Conservation (phyloP, 306 rosid species). For the Trifolium dubium region DNA sequence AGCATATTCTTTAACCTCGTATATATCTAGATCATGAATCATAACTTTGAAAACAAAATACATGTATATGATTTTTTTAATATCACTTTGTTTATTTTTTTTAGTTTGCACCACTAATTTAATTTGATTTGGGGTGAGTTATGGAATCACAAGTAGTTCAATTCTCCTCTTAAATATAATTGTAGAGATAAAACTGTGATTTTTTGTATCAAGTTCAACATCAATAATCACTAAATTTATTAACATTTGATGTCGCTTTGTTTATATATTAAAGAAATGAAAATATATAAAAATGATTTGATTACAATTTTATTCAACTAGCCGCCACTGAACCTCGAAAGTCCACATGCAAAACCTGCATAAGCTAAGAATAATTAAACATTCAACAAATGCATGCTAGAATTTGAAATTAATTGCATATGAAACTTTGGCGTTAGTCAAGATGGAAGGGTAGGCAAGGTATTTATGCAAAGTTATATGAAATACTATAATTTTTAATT, state of each 20-base stretch:
- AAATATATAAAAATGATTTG: background rate
- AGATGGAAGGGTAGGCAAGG: background rate
- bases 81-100: too few species aligned
- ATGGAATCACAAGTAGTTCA: too few species aligned
- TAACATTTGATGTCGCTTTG: too few species aligned
- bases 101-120: too few species aligned
- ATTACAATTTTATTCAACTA: conserved; percentile 32
- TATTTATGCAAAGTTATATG: background rate
- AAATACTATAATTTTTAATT: conserved; percentile 17
- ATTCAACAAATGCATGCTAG: conserved; percentile 45
- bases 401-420: conserved; percentile 20
- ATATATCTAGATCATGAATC: conserved; percentile 20
- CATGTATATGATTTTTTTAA: background rate
- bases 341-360: conserved; percentile 38
- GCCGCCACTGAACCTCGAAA: conserved; percentile 47
- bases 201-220: too few species aligned
- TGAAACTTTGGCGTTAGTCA: conserved; percentile 4
- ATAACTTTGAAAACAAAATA: background rate
- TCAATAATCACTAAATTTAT: too few species aligned
- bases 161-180: too few species aligned
- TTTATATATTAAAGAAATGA: too few species aligned
- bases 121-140: too few species aligned
- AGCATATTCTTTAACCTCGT: conserved; percentile 23
- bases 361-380: background rate
- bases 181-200: too few species aligned